Conservation (phyloP, 1,284 basidiomycete genomes). For the Mycosarcoma mackinlayi region DNA sequence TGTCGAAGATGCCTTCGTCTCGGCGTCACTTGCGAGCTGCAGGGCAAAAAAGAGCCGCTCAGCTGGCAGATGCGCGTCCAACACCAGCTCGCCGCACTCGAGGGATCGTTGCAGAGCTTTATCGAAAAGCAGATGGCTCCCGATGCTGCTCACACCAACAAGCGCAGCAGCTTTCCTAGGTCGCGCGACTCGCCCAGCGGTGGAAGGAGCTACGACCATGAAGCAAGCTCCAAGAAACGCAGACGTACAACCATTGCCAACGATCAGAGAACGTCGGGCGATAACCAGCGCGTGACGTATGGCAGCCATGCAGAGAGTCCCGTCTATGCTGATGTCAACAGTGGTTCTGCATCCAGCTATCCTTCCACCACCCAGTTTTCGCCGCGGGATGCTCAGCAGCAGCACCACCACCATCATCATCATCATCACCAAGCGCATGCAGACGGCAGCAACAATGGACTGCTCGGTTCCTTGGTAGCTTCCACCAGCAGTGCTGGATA, state of each 20-base stretch:
- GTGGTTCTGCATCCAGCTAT: conserved; percentile 12
- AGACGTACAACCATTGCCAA: conserved; percentile 14
- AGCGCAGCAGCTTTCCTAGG: conserved; percentile 15
- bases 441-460: neutral
- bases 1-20: conserved; percentile 29
- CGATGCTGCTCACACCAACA: neutral
- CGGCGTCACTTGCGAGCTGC: conserved; percentile 34
- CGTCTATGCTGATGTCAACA: conserved; percentile 16
- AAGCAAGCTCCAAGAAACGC: conserved; percentile 10
- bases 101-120: conserved; percentile 30
- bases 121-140: conserved; percentile 22
- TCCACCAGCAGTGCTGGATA: neutral
- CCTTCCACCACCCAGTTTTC: conserved; percentile 21
- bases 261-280: neutral
- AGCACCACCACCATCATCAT: neutral
- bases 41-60: conserved; percentile 33
- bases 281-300: neutral
- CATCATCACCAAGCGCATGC: neutral
- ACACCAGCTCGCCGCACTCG: conserved; percentile 32
- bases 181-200: conserved; percentile 9
- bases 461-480: conserved; percentile 4
- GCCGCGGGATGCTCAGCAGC: conserved; percentile 15
- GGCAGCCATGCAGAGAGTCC: conserved; percentile 10
- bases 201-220: neutral
- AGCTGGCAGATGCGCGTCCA: conserved; percentile 46